These are phyloP conservation scores for Parachaetomium inaequale DNA, from an alignment of 495 filamentous ascomycete genomes.

Conservation along the genomic window DNA sequence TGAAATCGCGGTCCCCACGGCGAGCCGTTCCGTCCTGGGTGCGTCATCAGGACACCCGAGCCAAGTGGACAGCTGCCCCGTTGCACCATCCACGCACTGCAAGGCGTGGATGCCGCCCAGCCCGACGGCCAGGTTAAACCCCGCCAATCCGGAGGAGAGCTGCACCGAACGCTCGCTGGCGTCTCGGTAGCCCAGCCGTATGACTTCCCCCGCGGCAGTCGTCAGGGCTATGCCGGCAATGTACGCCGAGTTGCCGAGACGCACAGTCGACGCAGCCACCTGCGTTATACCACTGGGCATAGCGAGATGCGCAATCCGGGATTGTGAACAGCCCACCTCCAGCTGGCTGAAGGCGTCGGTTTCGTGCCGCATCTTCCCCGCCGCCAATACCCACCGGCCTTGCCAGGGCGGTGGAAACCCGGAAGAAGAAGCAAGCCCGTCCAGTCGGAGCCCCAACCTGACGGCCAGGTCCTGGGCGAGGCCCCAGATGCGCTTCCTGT, in stretches of 20 bases:
- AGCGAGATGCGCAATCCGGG: background rate
- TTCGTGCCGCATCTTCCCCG: background rate
- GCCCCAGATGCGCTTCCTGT: background rate
- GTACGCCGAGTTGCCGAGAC: background rate
- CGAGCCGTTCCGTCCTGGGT: background rate
- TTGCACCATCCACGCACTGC: background rate
- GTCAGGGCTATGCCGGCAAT: background rate
- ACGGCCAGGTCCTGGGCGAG: background rate
- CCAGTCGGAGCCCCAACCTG: background rate
- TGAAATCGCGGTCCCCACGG: background rate
- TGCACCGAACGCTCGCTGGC: background rate
- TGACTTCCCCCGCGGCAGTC: background rate
- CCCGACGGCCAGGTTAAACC: background rate
- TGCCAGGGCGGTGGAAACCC: background rate
- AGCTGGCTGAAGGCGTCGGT: background rate
- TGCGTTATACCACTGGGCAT: background rate
- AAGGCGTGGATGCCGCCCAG: conserved; percentile 1
- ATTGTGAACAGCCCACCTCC: background rate
- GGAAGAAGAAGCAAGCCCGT: background rate
- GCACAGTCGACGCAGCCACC: background rate
- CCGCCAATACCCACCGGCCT: background rate
- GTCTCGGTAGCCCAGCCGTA: background rate
- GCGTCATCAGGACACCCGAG: background rate
- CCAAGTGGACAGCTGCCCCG: background rate
- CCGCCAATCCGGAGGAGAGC: background rate